These are phyloP conservation scores for Clonostachys byssicola DNA, from an alignment of 2,329 filamentous ascomycete genomes.

Conservation along the genomic window DNA sequence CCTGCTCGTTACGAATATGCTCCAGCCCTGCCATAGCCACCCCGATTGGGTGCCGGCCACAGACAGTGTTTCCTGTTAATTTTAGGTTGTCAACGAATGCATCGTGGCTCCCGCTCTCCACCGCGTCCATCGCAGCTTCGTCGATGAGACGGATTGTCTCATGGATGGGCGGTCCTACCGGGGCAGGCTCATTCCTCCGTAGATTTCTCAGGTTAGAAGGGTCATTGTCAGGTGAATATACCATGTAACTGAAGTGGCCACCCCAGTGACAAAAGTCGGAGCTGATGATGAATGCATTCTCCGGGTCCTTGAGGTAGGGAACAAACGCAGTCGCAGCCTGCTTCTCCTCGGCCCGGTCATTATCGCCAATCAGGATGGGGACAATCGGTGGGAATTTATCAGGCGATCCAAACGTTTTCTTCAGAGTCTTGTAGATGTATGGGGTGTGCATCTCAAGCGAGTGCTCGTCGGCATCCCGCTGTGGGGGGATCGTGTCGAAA, in stretches of 20 bases:
- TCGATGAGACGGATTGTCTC: conserved; percentile 83
- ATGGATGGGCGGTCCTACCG: conserved; percentile 56
- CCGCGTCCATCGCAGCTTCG: conserved; percentile 76
- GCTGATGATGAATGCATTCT: conserved; percentile 81
- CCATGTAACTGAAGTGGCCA: conserved; percentile 71
- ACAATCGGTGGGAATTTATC: conserved; percentile 69
- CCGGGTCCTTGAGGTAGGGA: conserved; percentile 70
- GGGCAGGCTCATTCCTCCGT: conserved; percentile 20
- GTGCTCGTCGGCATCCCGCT: conserved; percentile 78
- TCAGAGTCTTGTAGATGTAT: conserved; percentile 77
- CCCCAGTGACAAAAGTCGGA: conserved; percentile 99
- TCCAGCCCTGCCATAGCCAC: conserved; percentile 88
- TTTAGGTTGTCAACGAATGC: conserved; percentile 66
- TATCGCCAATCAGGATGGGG: conserved; percentile 82
- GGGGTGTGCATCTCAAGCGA: conserved; percentile 96
- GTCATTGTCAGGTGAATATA: conserved; percentile 53
- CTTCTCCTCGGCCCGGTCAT: conserved; percentile 59
- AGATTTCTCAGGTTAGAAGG: conserved; percentile 33
- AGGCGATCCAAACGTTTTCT: conserved; percentile 41
- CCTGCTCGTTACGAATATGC: conserved; percentile 37
- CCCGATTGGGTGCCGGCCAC: conserved; percentile 90
- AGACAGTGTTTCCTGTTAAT: conserved; percentile 84
- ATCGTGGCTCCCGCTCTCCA: conserved; percentile 70
- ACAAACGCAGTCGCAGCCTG: conserved; percentile 67
- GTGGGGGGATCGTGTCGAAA: conserved; percentile 52